Base-by-base conservation (phyloP, 805 yeast genomes). In the Wickerhamiella azymoides region DNA sequence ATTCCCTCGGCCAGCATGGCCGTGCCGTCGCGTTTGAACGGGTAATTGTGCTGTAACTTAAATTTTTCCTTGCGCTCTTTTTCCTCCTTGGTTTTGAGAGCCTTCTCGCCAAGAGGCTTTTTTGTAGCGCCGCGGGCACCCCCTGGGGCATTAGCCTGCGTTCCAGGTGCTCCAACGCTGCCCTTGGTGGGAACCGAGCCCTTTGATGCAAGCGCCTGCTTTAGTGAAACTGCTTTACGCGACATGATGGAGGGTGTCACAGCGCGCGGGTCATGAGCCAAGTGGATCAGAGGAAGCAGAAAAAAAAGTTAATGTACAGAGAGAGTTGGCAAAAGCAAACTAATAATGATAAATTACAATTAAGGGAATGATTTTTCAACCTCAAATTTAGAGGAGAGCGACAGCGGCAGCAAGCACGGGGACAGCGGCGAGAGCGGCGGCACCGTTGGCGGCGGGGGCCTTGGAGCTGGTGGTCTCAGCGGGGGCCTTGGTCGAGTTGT, bases 361-460 rank as follows among this genome's bases (percentile, higher is more conserved):
- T 13, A 30, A 16, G n/a, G n/a, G 13, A 30, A 2, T 3, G 3
- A 3, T 5, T 13, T 13, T n/a, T 6, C 33, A 13, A n/a, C 33
- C 24, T 21, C 24, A 21, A 21, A 30, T 25, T 42, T 42, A 42
- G 40, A 42, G 45, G 19, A 42, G 45, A 25, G 44, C 44, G 11
- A 33, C 30, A 16, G 45, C 45, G 28, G 38, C 38, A 18, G 40
- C 45, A 13, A 25, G 13, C 11, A 28, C 45, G 24, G 40, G 40
- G 27, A 26, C 44, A 19, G 52, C 53, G 50, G 50, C 52, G 44
- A 52, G 56, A 30, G 14, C 44, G 33, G 49, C 49, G 27, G 40
- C 35, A 14, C 36, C 33, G 37, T 19, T 17, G 35, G 38, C 37
- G 14, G 40, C 39, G n/a, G 35, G 36, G 28, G 41, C 40, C n/a